phyloP scores from a whole-genome alignment of 75 land plant species.

The Cryptomeria japonica region DNA sequence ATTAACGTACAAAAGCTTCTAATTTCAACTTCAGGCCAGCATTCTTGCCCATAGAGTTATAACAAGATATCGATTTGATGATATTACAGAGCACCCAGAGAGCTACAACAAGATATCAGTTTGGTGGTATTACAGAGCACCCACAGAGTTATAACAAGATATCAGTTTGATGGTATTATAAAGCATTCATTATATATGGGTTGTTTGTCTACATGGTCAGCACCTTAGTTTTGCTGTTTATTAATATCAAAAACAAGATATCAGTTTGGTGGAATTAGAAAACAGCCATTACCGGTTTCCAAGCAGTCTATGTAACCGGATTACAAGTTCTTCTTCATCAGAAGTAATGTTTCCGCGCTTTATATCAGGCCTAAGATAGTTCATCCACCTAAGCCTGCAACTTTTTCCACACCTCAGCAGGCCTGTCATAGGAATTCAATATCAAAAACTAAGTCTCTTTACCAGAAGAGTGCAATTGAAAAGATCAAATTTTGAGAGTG shows the following conservation, averaged over 20 bases:
- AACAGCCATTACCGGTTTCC: neutral
- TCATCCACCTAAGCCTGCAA: conserved; percentile 16
- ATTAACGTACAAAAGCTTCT: too few relatives aligned
- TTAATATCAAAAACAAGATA: too few relatives aligned
- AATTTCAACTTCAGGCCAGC: neutral
- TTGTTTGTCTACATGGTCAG: too few relatives aligned
- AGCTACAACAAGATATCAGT: too few relatives aligned
- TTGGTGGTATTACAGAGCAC: too few relatives aligned
- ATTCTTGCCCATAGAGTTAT: neutral
- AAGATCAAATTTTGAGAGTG: neutral
- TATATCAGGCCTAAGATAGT: conserved; percentile 14
- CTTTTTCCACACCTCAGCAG: conserved; percentile 13
- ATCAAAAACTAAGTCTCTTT: neutral
- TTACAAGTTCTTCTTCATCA: conserved; percentile 9
- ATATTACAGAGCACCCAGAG: too few relatives aligned
- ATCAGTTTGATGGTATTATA: too few relatives aligned
- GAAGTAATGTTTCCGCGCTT: neutral
- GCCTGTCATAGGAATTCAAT: neutral
- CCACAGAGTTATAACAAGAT: too few relatives aligned
- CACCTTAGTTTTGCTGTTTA: too few relatives aligned
- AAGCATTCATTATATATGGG: too few relatives aligned
- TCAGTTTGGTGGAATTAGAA: neutral
- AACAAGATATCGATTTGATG: neutral
- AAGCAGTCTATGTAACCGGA: neutral
- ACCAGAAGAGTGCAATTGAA: neutral